These are phyloP conservation scores for Phytophthora boehmeriae DNA, from an alignment of 352 stramenopile species.

Conservation along the genomic window DNA sequence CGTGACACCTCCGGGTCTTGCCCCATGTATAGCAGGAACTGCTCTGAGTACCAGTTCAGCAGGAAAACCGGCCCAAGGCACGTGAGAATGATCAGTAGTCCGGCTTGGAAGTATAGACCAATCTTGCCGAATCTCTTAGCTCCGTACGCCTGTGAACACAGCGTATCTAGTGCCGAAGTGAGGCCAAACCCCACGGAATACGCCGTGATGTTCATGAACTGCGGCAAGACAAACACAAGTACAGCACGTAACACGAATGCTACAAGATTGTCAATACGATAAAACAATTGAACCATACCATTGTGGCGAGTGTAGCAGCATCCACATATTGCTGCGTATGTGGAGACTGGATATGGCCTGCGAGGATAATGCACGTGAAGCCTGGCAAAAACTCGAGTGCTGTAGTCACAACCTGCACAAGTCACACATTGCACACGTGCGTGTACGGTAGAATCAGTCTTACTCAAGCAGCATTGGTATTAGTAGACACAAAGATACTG, in stretches of 20 bases:
- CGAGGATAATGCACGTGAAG: slow-evolving; percentile 59
- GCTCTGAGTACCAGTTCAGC: slow-evolving; percentile 62
- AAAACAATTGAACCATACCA: not conserved
- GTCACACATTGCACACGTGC: not conserved
- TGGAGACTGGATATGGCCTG: slow-evolving; percentile 68
- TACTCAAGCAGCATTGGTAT: not conserved
- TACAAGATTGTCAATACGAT: not conserved
- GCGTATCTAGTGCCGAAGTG: slow-evolving; percentile 74
- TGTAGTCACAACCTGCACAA: slow-evolving; percentile 36
- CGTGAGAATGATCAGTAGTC: too few species aligned
- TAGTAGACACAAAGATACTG: not conserved
- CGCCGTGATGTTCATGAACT: slow-evolving; percentile 78
- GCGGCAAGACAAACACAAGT: slow-evolving; percentile 4
- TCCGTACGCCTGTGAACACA: slow-evolving; percentile 73
- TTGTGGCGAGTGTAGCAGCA: too few species aligned
- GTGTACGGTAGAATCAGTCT: too few species aligned
- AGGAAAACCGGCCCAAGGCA: slow-evolving; percentile 55
- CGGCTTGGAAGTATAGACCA: slow-evolving; percentile 78
- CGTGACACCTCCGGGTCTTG: slow-evolving; percentile 57
- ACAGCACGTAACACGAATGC: too few species aligned
- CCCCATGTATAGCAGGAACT: slow-evolving; percentile 48
- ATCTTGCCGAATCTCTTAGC: slow-evolving; percentile 66
- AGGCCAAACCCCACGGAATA: slow-evolving; percentile 67
- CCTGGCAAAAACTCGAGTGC: slow-evolving; percentile 58
- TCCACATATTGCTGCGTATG: too few species aligned